A percentile compares a stretch with the other conserved stretches of the same genome.
These are phyloP conservation scores for Furcasterigmium sp. DNA, from an alignment of 2,329 filamentous ascomycete genomes.

Conservation along the genomic window DNA sequence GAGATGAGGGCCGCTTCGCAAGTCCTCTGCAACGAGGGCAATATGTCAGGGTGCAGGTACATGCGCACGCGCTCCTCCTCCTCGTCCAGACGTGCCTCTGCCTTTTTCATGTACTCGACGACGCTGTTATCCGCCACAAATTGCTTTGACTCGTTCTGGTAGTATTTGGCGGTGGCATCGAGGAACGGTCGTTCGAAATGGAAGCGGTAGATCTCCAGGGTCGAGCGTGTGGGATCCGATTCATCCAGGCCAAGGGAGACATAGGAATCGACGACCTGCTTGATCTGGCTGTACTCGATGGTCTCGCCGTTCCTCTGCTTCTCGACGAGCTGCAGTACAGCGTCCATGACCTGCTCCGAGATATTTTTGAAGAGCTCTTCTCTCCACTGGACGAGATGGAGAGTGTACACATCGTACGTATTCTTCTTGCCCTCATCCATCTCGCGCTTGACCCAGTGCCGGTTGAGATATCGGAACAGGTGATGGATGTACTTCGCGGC, in stretches of 20 bases:
- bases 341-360: constrained; percentile 85
- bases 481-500: constrained; percentile 98
- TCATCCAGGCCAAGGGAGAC: constrained; percentile 93
- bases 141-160: constrained; percentile 84
- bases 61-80: constrained; percentile 91
- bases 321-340: constrained; percentile 90
- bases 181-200: constrained; percentile 95
- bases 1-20: constrained; percentile 88
- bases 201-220: constrained; percentile 86
- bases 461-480: constrained; percentile 90
- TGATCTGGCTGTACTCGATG: constrained; percentile 95
- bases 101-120: constrained; percentile 99
- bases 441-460: constrained; percentile 98
- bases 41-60: constrained; percentile 89
- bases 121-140: constrained; percentile 97
- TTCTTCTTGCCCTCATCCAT: constrained; percentile 99
- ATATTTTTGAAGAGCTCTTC: constrained; percentile 83
- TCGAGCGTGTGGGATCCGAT: constrained; percentile 86
- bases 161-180: constrained; percentile 76
- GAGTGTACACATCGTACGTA: constrained; percentile 95
- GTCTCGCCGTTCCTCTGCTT: constrained; percentile 97
- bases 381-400: constrained; percentile 95
- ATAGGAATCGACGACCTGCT: constrained; percentile 94
- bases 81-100: constrained; percentile 80
- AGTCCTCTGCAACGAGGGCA: constrained; percentile 73